phyloP scores from a whole-genome alignment of 2,329 filamentous ascomycete species.

The Cylindrodendrum hubeiense region DNA sequence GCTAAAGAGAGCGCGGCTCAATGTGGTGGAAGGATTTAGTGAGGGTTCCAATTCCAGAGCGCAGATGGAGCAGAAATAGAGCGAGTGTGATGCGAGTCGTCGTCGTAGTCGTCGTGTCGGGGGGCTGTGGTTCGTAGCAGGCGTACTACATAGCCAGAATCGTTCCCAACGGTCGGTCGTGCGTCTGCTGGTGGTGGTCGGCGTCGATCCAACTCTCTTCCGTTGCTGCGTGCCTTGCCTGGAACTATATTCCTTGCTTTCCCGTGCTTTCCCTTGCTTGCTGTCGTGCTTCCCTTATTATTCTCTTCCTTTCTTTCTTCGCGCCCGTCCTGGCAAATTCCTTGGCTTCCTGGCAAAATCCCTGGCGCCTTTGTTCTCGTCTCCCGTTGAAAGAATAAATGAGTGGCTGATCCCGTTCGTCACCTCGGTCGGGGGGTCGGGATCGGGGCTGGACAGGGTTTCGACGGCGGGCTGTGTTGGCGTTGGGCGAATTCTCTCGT shows the following conservation, averaged over 20 bases:
- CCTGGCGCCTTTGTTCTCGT: conserved; percentile 7
- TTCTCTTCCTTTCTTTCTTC: background rate
- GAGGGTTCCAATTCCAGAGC: conserved; percentile 2
- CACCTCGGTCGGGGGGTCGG: conserved; percentile 21
- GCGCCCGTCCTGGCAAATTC: background rate
- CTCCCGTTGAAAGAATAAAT: conserved; percentile 25
- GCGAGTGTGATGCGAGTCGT: conserved; percentile 9
- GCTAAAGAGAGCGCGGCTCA: conserved; percentile 31
- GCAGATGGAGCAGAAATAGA: background rate
- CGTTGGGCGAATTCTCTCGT: conserved; percentile 29
- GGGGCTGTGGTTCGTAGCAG: background rate
- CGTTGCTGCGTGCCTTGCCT: conserved; percentile 1
- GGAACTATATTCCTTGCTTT: conserved; percentile 1
- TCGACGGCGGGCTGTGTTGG: conserved; percentile 30
- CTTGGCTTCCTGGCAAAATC: background rate
- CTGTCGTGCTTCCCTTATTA: background rate
- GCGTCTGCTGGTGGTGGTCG: background rate
- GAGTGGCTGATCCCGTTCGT: conserved; percentile 31
- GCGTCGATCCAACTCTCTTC: conserved; percentile 2
- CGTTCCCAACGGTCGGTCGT: conserved; percentile 7
- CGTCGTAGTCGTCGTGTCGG: conserved; percentile 16
- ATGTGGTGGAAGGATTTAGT: conserved; percentile 9
- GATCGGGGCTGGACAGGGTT: conserved; percentile 33
- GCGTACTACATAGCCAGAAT: conserved; percentile 21
- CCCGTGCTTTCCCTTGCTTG: background rate